Evolutionary conservation across 257 asterid species (phyloP), one percentile per base, ranked within the genome.

Genomic region (Ilex aquifolium): DNA sequence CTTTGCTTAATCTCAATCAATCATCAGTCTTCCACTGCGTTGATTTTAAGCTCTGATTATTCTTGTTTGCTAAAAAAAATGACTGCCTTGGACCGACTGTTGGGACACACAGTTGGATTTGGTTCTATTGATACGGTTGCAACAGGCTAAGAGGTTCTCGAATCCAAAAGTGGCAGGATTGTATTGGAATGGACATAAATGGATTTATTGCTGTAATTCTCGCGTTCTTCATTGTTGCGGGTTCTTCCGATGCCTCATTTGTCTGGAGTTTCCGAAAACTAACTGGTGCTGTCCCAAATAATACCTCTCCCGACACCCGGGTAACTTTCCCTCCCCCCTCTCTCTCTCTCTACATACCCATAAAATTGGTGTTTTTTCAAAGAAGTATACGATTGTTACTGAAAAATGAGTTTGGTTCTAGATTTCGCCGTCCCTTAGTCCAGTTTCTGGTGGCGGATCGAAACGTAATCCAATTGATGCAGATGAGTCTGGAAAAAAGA

Each of bases 341-440:
- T 36, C 42, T 36, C 42, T 36, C 42, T 36, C 42, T 36, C 42
- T 36, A 36, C 42, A 36, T 8, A 36, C 5, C 5, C 42, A 36
- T 36, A 8, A 4, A 36, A 36, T 2, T 36, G 42, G 5, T 36
- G 42, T 36, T 36, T 36, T 8, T 36, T 36, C 8, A 62, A 2
- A 13, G 32, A 30, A 13, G 4, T 2, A 3, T 2, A 3, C 16
- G 3, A 4, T 64, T 30, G 4, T 65, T 57, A 3, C 61, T 53
- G 56, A 32, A 42, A 57, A 65, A 63, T 63, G 62, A 42, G 52
- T 68, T 61, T 29, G 32, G 66, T 55, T 77, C n/a, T 77, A 84
- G 91, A 75, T 67, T 82, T 57, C 83, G 13, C 80, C 77, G 2
- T 54, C 57, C 54, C 71, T 62, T 62, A 77, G 71, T 55, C 74